phyloP scores from a whole-genome alignment of 495 filamentous ascomycete species.

The Penicillium turbatum region DNA sequence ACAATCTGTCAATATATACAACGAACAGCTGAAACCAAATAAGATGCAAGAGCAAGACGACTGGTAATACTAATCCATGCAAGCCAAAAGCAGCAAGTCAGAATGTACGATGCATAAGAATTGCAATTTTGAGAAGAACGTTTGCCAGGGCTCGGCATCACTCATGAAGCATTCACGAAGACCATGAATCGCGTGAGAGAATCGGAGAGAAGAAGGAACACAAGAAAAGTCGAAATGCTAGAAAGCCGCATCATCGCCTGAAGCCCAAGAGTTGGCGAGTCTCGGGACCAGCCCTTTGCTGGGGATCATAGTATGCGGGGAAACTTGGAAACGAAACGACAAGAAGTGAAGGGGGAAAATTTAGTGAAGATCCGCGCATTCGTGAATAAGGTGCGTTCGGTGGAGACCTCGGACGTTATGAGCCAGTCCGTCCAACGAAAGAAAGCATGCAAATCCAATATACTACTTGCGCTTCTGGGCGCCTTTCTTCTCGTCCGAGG shows the following conservation, averaged over 20 bases:
- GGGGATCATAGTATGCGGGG: background rate
- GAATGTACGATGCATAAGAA: background rate
- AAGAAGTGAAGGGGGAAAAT: background rate
- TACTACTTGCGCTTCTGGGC: constrained; percentile 36
- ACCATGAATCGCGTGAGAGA: background rate
- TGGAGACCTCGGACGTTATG: background rate
- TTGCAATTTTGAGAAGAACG: background rate
- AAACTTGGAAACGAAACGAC: background rate
- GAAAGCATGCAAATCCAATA: constrained; percentile 2
- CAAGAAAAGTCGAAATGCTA: background rate
- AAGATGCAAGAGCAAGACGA: background rate
- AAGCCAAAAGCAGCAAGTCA: background rate
- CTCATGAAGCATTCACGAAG: background rate
- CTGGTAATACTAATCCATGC: too few relatives aligned
- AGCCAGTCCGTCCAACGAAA: background rate
- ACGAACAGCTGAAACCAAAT: background rate
- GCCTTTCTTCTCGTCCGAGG: constrained; percentile 13
- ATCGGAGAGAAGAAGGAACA: background rate
- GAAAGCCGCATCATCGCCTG: background rate
- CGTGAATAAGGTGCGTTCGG: background rate
- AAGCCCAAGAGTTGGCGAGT: background rate
- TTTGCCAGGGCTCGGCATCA: background rate
- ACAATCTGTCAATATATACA: background rate
- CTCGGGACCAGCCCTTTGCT: background rate
- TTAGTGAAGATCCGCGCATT: background rate